Conservation (phyloP, 1,284 basidiomycete species). For the Papiliotrema nemorosa region DNA sequence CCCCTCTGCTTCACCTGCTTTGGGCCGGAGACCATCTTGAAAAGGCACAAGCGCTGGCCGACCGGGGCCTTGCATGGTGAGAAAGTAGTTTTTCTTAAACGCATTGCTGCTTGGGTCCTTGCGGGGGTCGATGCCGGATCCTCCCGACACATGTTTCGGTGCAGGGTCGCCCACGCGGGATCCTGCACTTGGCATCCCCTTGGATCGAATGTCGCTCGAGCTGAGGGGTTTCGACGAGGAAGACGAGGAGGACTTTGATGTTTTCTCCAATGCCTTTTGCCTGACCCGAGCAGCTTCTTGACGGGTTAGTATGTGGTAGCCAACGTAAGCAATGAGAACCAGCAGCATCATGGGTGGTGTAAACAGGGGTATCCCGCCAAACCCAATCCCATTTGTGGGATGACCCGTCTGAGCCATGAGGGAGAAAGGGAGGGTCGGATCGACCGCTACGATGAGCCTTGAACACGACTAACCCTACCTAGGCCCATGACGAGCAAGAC, state of each 20-base stretch:
- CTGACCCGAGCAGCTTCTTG: slow-evolving; percentile 29
- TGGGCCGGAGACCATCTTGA: slow-evolving; percentile 35
- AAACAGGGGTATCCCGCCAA: slow-evolving; percentile 21
- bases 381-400: neutral
- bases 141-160: slow-evolving; percentile 32
- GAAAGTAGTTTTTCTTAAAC: slow-evolving; percentile 37
- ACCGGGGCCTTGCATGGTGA: slow-evolving; percentile 43
- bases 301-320: slow-evolving; percentile 30
- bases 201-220: slow-evolving; percentile 23
- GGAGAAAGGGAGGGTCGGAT: slow-evolving; percentile 28
- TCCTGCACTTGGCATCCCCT: slow-evolving; percentile 13
- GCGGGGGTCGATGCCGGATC: slow-evolving; percentile 16
- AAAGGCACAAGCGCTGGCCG: slow-evolving; percentile 39
- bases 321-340: slow-evolving; percentile 31
- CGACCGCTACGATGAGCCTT: slow-evolving; percentile 12
- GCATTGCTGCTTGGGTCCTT: slow-evolving; percentile 27
- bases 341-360: slow-evolving; percentile 34
- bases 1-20: slow-evolving; percentile 28
- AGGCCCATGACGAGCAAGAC: slow-evolving; percentile 30
- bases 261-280: slow-evolving; percentile 21
- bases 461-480: slow-evolving; percentile 10
- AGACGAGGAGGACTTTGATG: slow-evolving; percentile 9
- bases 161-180: slow-evolving; percentile 19
- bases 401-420: slow-evolving; percentile 9
- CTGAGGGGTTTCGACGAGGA: slow-evolving; percentile 21